Evolutionary conservation across 257 asterid genomes (phyloP).

Genomic region (Buddleja alternifolia): DNA sequence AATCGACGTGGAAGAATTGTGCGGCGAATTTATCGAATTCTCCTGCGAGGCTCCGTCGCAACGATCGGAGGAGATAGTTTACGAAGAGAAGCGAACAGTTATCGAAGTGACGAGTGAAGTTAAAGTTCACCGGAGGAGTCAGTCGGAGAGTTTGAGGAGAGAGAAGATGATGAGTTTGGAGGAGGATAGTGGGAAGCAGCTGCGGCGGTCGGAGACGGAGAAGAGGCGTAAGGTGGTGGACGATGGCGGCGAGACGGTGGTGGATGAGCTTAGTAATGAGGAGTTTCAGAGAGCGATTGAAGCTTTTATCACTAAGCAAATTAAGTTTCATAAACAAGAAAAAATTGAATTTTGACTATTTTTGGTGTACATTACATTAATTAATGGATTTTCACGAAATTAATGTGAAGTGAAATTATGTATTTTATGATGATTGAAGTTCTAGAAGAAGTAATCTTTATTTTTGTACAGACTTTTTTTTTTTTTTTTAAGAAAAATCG

Average conservation of each 20-base stretch:
- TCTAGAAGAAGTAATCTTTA: no score
- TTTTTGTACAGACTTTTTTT: no score
- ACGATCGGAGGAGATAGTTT: slow-evolving; percentile 40
- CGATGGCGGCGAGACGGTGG: slow-evolving; percentile 37
- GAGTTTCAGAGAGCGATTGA: slow-evolving; percentile 77
- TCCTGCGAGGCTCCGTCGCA: slow-evolving; percentile 19
- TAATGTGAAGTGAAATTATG: no score
- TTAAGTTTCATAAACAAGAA: slow-evolving; percentile 71
- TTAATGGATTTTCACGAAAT: no score
- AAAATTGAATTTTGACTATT: no score
- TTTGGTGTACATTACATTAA: no score
- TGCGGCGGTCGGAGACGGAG: slow-evolving; percentile 63
- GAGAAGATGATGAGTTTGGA: slow-evolving; percentile 12
- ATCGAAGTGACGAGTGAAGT: slow-evolving; percentile 22
- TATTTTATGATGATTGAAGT: no score
- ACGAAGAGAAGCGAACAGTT: slow-evolving; percentile 55
- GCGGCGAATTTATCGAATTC: slow-evolving; percentile 33
- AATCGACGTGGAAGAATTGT: slow-evolving; percentile 16
- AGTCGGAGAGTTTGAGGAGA: slow-evolving; percentile 32
- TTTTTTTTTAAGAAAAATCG: no score
- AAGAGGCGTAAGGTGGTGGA: slow-evolving; percentile 40
- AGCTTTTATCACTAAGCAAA: slow-evolving; percentile 75
- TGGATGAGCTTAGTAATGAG: slow-evolving; percentile 69
- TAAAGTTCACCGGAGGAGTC: slow-evolving; percentile 33
- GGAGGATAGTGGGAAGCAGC: slow-evolving; percentile 33